Base-by-base conservation (phyloP, 371 early-diverging fungal genomes). In the Rhizopus stolonifer region DNA sequence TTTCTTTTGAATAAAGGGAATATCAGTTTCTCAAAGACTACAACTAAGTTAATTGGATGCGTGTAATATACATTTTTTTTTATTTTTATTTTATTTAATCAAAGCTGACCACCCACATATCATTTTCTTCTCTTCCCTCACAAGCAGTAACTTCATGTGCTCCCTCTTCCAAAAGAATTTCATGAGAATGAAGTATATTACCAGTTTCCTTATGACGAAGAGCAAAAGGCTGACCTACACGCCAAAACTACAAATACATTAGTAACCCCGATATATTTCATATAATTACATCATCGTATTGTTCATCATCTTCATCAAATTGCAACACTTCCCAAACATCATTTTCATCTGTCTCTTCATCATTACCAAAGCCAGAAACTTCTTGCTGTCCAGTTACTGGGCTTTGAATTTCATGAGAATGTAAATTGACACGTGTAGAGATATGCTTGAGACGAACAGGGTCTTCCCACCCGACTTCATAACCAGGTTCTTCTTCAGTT, bases 341-440 rank as follows among this genome's bases (percentile, higher is more conserved):
- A 52, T 84, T 84, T 23, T 79, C 69, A 52, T 86, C 84, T 15
- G 69, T 65, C 3, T 53, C 36, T 19, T 59, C 47, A 25, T 71
- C 70, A 56, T 73, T 64, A 44, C 83, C 86, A 46, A 69, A 83
- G 29, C 73, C 77, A 34, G 80, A 70, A 31, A 81, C 81, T 65
- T 86, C 86, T 64, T 86, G 84, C 60, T 84, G 83, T 17, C 67
- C 68, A 22, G 80, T 68, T 33, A 63, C 61, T 42, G 81, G 78
- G 39, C 81, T 78, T 7, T 36, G 61, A 59, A 72, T 55, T 25
- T 68, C 79, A 53, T 86, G 84, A 26, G 82, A 82, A 65, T 84
- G 86, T 24, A 84, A 54, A 56, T 83, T 74, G 46, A 68, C 54
- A 19, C 80, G 67, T 15, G 82, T 80, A 38, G 63, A 49, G 1